Evolutionary conservation across 2,329 filamentous ascomycete species (phyloP), one percentile per base, ranked within the genome.

Genomic region (Diaporthe citriasiana): DNA sequence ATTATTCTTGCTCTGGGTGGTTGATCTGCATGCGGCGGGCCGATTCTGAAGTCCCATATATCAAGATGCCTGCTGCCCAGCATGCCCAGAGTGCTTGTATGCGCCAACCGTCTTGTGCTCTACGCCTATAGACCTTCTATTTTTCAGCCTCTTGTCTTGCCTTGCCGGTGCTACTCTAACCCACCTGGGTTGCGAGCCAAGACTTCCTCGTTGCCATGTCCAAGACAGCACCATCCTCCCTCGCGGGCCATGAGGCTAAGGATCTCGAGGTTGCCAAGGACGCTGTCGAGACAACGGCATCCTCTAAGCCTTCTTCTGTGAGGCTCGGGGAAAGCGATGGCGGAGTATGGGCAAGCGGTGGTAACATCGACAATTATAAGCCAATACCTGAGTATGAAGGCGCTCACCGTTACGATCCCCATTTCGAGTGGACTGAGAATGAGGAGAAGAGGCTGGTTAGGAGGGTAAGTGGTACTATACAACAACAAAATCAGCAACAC

Each of bases 371-470:
- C 81, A 47, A 60, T 12, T 89, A 89, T 76, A 84, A 84, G 74
- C 89, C 88, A 0, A 87, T 89, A n/a, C 84, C 85, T 2, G 81
- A 81, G 9, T 92, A 91, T 77, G 90, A 92, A 77, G 89, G 89
- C 4, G 81, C 84, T 12, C 90, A 92, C 80, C 84, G 89, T 66
- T 92, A 87, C 78, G 89, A 92, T 76, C 89, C 89, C 0, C 79
- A 83, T 1, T 89, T 87, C 59, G 82, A 85, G 59, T 92, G 90
- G 90, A 87, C 87, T 3, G 81, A 84, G 15, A 84, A 86, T 63
- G 90, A 92, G 77, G 90, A 92, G 80, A 86, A 84, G 78, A 85
- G 80, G 60, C 80, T 92, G 1, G 84, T 91, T 13, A 81, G 86
- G 59, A 90, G 87, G 82, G 87, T 89, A 78, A 75, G 82, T 80